These are phyloP conservation scores for Syzygium grande DNA, from an alignment of 345 rosid genomes.

Conservation along the genomic window DNA sequence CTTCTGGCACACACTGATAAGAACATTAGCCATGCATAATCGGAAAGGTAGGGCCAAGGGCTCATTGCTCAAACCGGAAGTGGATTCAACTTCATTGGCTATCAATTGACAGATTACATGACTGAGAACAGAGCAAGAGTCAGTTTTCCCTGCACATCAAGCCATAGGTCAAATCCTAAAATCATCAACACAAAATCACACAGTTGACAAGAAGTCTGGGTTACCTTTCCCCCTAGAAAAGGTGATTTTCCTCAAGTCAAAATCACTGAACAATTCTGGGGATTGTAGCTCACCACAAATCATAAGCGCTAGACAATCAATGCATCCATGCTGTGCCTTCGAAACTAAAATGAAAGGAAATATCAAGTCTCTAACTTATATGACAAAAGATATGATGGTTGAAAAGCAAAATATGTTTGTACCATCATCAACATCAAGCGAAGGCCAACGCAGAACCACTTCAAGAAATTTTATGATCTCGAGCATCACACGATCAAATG, in stretches of 20 bases:
- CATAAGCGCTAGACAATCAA: constrained; percentile 80
- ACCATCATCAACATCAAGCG: constrained; percentile 68
- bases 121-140: constrained; percentile 22
- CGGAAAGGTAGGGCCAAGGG: constrained; percentile 38
- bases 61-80: constrained; percentile 10
- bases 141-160: constrained; percentile 32
- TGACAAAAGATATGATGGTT: background rate
- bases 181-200: background rate
- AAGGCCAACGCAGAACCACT: constrained; percentile 64
- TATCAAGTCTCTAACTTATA: background rate
- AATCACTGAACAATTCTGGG: constrained; percentile 24
- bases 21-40: constrained; percentile 86
- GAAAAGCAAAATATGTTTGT: background rate
- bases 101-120: constrained; percentile 42
- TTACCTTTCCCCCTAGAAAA: constrained; percentile 13
- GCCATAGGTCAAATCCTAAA: background rate
- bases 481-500: constrained; percentile 34
- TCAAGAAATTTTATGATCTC: constrained; percentile 46
- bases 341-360: constrained; percentile 37
- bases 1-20: constrained; percentile 82
- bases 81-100: constrained; percentile 22
- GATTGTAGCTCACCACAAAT: constrained; percentile 67
- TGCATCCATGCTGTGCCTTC: constrained; percentile 92
- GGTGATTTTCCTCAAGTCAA: constrained; percentile 8
- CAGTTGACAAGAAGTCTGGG: constrained; percentile 15